These are phyloP conservation scores for Penicillium sp. DNA, from an alignment of 2,329 filamentous ascomycete species.

Conservation along the genomic window DNA sequence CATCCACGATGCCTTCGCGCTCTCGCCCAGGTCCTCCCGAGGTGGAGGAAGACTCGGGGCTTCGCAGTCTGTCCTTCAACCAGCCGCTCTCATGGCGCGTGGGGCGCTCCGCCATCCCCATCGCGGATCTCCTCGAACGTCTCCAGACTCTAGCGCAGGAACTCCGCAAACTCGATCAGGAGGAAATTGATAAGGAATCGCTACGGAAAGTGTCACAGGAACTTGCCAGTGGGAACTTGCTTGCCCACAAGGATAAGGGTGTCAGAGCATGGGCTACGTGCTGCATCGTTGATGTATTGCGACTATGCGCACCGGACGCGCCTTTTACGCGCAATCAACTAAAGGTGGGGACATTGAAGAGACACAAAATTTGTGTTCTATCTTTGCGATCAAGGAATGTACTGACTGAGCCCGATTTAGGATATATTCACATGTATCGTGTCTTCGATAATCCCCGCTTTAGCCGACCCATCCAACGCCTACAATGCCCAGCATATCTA, in stretches of 20 bases:
- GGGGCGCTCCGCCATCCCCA: slow-evolving; percentile 70
- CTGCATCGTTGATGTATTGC: slow-evolving; percentile 86
- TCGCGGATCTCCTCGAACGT: slow-evolving; percentile 69
- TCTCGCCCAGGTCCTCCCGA: slow-evolving; percentile 32
- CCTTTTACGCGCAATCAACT: slow-evolving; percentile 84
- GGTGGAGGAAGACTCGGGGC: slow-evolving; percentile 31
- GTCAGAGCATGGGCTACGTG: slow-evolving; percentile 81
- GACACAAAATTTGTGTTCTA: background rate
- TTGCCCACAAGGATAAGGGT: slow-evolving; percentile 86
- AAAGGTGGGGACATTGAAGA: slow-evolving; percentile 54
- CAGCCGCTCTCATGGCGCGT: slow-evolving; percentile 84
- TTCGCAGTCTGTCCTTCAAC: slow-evolving; percentile 60
- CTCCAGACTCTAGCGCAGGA: slow-evolving; percentile 74
- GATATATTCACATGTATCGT: slow-evolving; percentile 90
- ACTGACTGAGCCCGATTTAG: slow-evolving; percentile 38
- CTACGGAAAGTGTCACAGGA: slow-evolving; percentile 75
- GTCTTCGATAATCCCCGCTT: slow-evolving; percentile 68
- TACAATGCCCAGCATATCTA: slow-evolving; percentile 93
- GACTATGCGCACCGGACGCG: slow-evolving; percentile 86
- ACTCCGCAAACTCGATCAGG: slow-evolving; percentile 76
- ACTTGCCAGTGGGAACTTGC: slow-evolving; percentile 68
- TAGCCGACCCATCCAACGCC: slow-evolving; percentile 75
- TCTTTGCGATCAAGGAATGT: background rate
- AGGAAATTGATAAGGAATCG: slow-evolving; percentile 73
- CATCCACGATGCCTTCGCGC: slow-evolving; percentile 37